These are phyloP conservation scores for Protomyces lactucae-debilis DNA, from an alignment of 1,139 yeast genomes.

Conservation along the genomic window DNA sequence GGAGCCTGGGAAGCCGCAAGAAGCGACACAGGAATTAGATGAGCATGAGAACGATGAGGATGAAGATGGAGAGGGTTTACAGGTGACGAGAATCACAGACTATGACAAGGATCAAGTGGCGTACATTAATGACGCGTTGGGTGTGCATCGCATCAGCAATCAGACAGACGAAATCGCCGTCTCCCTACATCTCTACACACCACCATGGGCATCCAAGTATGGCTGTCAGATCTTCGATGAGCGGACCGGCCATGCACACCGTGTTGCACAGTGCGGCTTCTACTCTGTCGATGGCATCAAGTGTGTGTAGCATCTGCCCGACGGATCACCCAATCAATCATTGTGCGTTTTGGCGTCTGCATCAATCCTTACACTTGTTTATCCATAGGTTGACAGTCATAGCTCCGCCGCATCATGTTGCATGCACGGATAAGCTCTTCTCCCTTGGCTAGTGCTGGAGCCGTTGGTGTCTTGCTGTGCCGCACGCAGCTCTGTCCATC, in stretches of 20 bases:
- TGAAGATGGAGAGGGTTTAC: conserved; percentile 30
- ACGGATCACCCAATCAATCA: too few relatives aligned
- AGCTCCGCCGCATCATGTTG: too few relatives aligned
- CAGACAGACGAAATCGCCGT: conserved; percentile 53
- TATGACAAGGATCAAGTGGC: conserved; percentile 44
- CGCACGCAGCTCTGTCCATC: background rate
- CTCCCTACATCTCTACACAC: conserved; percentile 68
- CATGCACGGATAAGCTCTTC: background rate
- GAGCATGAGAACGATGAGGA: background rate
- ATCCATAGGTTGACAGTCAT: too few relatives aligned
- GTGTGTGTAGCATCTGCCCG: background rate
- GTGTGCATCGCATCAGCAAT: conserved; percentile 62
- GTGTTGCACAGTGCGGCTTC: conserved; percentile 21
- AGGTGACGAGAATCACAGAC: conserved; percentile 38
- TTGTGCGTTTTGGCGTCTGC: too few relatives aligned
- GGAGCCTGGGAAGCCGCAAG: conserved; percentile 18
- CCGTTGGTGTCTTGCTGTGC: background rate
- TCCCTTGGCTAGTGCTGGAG: background rate
- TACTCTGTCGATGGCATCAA: conserved; percentile 15
- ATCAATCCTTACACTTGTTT: background rate
- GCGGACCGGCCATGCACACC: conserved; percentile 15
- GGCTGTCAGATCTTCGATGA: conserved; percentile 24
- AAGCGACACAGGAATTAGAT: background rate
- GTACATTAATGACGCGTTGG: conserved; percentile 62
- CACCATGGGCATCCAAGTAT: conserved; percentile 62